Evolutionary conservation across 345 rosid genomes (phyloP), one percentile per base, ranked within the genome.

Genomic region (Isatis tinctoria): DNA sequence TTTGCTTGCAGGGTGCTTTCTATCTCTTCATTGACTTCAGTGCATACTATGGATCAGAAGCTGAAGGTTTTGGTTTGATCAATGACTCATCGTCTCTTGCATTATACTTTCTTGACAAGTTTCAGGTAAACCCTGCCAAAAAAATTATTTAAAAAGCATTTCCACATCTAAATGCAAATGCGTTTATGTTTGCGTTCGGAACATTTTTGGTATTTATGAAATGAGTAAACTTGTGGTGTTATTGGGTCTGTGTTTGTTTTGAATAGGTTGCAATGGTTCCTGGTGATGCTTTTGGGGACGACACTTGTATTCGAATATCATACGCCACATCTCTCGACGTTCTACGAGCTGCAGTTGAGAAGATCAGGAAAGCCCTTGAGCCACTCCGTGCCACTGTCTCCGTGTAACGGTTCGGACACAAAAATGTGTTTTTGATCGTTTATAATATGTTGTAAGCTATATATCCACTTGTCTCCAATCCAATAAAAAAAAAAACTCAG

Each of bases 281-380:
- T 0, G 98, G 99, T 37, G 97, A 85, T 70, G 99, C 99, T 45
- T 95, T 92, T n/a, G 99, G 98, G 60, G 97, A 95, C 5, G 93
- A 95, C 63, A 85, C 32, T 32, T 95, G 99, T 84, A 82, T 90
- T 73, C 85, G 97, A 13, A 90, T 95, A 65, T 92, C 99, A 6
- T 95, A 90, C 32, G 99, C 98, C 0, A 92, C 90, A 54, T 92
- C 99, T 45, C 89, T 90, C 18, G 63, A 87, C 12, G 85, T 89
- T 57, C 71, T 95, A 54, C 89, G 81, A 79, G 90, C 79, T 2
- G 99, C 98, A n/a, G 91, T 84, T 4, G 87, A 80, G 81, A 87
- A 92, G 78, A 90, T 95, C 54, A 92, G 78, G 83, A 82, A 87
- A 74, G 98, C 97, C 32, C 88, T 95, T 43, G 16, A 72, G 65